A percentile compares a stretch with the other conserved stretches of the same genome.
phyloP scores from a whole-genome alignment of 2,329 filamentous ascomycete species.

The Parastagonospora nodorum region DNA sequence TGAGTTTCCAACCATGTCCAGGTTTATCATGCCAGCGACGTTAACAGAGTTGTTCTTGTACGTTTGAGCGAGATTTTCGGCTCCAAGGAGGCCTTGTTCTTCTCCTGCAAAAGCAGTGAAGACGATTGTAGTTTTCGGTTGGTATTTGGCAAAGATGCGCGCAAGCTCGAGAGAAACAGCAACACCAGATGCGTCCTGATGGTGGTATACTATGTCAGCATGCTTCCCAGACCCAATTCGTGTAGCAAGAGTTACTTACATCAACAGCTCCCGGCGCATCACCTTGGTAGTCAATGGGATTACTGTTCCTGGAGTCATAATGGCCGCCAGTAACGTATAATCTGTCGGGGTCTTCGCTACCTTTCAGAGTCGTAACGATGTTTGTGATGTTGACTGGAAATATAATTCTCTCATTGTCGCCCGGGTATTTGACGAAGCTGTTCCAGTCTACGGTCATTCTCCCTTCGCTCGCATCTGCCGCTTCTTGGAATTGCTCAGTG shows the following conservation, averaged over 20 bases:
- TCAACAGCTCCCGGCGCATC: constrained; percentile 62
- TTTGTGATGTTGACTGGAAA: constrained; percentile 58
- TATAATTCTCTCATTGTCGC: constrained; percentile 46
- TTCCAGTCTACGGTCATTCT: constrained; percentile 55
- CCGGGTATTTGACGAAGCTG: constrained; percentile 54
- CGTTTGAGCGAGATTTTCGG: constrained; percentile 55
- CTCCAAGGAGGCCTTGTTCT: constrained; percentile 59
- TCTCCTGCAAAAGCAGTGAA: constrained; percentile 62
- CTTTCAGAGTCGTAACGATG: constrained; percentile 52
- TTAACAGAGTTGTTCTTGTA: constrained; percentile 55
- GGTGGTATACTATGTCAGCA: not conserved
- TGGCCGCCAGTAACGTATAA: constrained; percentile 60
- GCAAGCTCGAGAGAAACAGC: constrained; percentile 58
- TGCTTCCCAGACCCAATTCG: not conserved
- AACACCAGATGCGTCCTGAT: constrained; percentile 18
- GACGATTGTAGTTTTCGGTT: constrained; percentile 56
- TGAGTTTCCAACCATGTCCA: constrained; percentile 58
- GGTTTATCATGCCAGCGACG: constrained; percentile 60
- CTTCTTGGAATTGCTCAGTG: constrained; percentile 50
- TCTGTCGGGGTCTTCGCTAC: constrained; percentile 53
- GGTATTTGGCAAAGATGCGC: constrained; percentile 53
- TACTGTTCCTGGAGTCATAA: constrained; percentile 57
- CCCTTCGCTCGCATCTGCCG: constrained; percentile 53
- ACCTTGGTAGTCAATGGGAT: constrained; percentile 54
- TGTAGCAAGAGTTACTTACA: constrained; percentile 6